Evolutionary conservation across 1,139 yeast species (phyloP).

Genomic region (Blastobotrys niveus): DNA sequence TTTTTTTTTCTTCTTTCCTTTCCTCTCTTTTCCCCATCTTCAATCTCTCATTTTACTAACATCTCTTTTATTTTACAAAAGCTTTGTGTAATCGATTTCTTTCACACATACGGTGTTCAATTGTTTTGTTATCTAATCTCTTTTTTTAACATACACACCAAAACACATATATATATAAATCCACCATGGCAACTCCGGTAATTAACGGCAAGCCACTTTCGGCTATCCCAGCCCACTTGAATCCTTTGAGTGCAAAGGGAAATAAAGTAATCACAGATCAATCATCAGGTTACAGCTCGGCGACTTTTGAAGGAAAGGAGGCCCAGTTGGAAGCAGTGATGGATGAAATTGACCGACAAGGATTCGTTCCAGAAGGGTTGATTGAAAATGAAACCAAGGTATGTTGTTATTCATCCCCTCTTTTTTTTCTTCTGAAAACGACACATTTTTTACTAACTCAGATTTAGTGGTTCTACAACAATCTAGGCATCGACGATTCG

Average conservation of each 20-base stretch:
- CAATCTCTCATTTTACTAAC: no score
- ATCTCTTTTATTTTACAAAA: no score
- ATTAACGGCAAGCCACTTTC: constrained; percentile 10
- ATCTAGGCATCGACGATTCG: constrained; percentile 82
- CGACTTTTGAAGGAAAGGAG: constrained; percentile 75
- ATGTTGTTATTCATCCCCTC: constrained; percentile 15
- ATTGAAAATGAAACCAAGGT: constrained; percentile 74
- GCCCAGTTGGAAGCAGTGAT: constrained; percentile 76
- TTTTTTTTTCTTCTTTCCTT: no score
- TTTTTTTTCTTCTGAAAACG: no score
- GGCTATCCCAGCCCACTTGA: constrained; percentile 15
- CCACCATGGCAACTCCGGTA: constrained; percentile 11
- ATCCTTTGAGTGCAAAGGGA: neutral
- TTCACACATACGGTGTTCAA: no score
- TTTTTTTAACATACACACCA: neutral
- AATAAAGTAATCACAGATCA: constrained; percentile 23
- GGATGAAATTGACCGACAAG: constrained; percentile 74
- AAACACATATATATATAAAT: neutral
- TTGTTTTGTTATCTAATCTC: no score
- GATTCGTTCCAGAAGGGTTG: constrained; percentile 81
- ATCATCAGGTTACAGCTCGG: constrained; percentile 58
- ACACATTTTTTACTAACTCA: constrained; percentile 13
- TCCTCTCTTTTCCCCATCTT: no score
- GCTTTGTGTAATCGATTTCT: no score
- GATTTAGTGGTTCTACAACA: constrained; percentile 70